These are phyloP conservation scores for Ophiostoma australiae DNA, from an alignment of 2,329 filamentous ascomycete genomes.

Conservation along the genomic window DNA sequence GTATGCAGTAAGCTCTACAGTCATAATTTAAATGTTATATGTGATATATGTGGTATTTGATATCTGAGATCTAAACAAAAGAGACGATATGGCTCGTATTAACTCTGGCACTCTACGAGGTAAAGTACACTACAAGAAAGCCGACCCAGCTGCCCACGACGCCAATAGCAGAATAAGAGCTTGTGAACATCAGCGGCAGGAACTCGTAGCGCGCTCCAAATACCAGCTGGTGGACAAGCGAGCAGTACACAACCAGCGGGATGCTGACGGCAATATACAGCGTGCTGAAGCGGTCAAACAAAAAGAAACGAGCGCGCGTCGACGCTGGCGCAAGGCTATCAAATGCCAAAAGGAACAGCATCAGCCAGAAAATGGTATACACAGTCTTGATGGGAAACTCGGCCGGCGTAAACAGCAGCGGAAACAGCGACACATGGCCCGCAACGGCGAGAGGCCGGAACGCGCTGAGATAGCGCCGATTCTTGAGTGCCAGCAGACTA, in stretches of 20 bases:
- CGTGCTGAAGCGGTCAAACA: conserved; percentile 85
- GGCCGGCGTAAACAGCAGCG: conserved; percentile 81
- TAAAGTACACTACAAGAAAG: conserved; percentile 88
- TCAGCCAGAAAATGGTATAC: conserved; percentile 89
- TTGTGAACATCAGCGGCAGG: conserved; percentile 93
- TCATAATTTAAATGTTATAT: background rate
- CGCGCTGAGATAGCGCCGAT: conserved; percentile 83
- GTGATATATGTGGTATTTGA: background rate
- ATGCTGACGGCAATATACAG: conserved; percentile 87
- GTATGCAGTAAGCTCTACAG: background rate
- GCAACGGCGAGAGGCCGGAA: conserved; percentile 90
- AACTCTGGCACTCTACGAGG: conserved; percentile 37
- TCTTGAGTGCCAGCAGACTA: conserved; percentile 82
- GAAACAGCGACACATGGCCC: conserved; percentile 92
- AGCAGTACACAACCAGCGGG: conserved; percentile 83
- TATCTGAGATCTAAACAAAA: conserved; percentile 4
- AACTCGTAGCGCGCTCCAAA: conserved; percentile 85
- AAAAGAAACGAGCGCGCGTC: conserved; percentile 71
- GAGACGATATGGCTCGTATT: background rate
- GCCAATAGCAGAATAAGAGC: conserved; percentile 89
- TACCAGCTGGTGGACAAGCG: conserved; percentile 72
- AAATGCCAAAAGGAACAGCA: conserved; percentile 79
- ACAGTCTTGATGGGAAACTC: conserved; percentile 93
- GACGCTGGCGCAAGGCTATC: conserved; percentile 83
- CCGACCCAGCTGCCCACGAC: conserved; percentile 94